Evolutionary conservation across 2,329 filamentous ascomycete species (phyloP), one percentile per base, ranked within the genome.

Genomic region (Xylariales sp.): DNA sequence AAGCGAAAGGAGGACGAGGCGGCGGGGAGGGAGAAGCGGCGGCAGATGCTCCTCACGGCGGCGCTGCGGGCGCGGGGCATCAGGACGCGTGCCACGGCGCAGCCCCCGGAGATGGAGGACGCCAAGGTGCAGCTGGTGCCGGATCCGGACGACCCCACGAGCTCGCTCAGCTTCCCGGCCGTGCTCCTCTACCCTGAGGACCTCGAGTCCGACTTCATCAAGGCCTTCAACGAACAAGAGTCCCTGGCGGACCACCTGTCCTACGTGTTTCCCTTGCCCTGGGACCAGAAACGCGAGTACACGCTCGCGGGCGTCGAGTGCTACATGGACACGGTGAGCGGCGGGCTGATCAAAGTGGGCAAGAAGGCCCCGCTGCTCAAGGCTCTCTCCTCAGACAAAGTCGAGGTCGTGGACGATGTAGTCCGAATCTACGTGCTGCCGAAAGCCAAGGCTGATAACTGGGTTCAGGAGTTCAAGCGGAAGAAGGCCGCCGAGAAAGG

Each of bases 41-140:
- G 87, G 43, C 72, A 70, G 38, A 50, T 66, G 15, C 76, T 88
- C 6, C 66, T 96, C 11, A 71, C 69, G 51, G 73, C 78, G 1
- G 85, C 85, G 15, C 64, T 91, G 33, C 63, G 64, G 49, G 83
- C 85, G 4, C 71, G 90, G n/a, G 75, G 77, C 35, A 87, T 97
- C 55, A 67, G 69, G 16, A 77, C 76, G 7, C 72, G 85, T 38
- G 72, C 65, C 36, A 91, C 88, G 10, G 69, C 71, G 6, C 72
- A 83, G 53, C 80, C 86, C 24, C 90, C 90, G 0, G 87, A 96
- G 54, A 83, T 95, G 73, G 89, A 94, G 62, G 91, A 95, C 59
- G 88, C 88, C 1, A 65, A 60, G 6, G 70, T 96, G 31, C 65
- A 70, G 38, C 76, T 97, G 5, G 72, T 76, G 8, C 83, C 82